phyloP scores from a whole-genome alignment of 768 basidiomycete species.

The Kwoniella mangroviensis region DNA sequence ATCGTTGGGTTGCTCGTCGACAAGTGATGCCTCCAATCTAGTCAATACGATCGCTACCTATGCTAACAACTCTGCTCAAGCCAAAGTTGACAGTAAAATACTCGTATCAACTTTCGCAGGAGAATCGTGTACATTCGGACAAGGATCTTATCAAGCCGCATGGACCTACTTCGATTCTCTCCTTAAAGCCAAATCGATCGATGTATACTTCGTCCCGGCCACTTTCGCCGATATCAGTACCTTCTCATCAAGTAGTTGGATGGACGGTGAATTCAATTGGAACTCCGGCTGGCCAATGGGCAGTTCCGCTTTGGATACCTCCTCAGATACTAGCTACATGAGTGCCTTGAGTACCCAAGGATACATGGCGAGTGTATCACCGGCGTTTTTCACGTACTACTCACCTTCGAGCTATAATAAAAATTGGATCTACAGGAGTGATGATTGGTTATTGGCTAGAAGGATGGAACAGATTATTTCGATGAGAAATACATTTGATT shows the following conservation, averaged over 20 bases:
- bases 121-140: conserved; percentile 57
- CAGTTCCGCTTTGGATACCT: conserved; percentile 58
- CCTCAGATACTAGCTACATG: conserved; percentile 43
- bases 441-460: conserved; percentile 57
- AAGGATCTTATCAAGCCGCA: conserved; percentile 40
- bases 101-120: conserved; percentile 58
- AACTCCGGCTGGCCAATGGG: conserved; percentile 77
- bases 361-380: conserved; percentile 57
- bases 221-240: conserved; percentile 38
- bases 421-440: conserved; percentile 58
- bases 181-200: conserved; percentile 18
- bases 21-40: conserved; percentile 37
- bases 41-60: conserved; percentile 43
- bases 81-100: conserved; percentile 51
- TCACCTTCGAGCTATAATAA: conserved; percentile 53
- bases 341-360: conserved; percentile 44
- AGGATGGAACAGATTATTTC: conserved; percentile 57
- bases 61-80: conserved; percentile 49
- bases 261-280: conserved; percentile 63
- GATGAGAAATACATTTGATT: conserved; percentile 53
- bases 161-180: conserved; percentile 49
- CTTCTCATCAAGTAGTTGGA: conserved; percentile 57
- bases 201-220: conserved; percentile 36
- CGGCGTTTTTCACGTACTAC: conserved; percentile 59
- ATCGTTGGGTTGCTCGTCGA: conserved; percentile 41